Percentiles rank a stretch among this genome's conserved stretches.
phyloP scores from a whole-genome alignment of 2,329 filamentous ascomycete species.

The Dactylella cylindrospora region DNA sequence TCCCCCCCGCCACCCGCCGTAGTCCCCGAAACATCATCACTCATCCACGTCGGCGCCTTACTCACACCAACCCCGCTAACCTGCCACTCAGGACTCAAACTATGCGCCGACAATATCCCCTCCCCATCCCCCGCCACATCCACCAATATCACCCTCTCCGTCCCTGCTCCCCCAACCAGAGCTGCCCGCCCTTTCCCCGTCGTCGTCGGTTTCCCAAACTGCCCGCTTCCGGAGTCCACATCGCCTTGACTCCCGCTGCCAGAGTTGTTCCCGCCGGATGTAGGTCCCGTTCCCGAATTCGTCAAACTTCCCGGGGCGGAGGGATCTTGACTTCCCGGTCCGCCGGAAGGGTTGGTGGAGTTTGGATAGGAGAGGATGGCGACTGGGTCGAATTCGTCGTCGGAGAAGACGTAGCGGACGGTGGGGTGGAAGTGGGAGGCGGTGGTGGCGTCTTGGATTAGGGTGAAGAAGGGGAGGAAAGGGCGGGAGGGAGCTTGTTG shows the following conservation, averaged over 20 bases:
- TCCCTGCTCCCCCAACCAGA: slow-evolving; percentile 50
- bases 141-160: slow-evolving; percentile 59
- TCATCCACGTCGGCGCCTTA: slow-evolving; percentile 66
- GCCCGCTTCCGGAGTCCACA: slow-evolving; percentile 47
- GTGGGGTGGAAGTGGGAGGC: slow-evolving; percentile 77
- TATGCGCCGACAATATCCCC: slow-evolving; percentile 68
- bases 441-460: slow-evolving; percentile 74
- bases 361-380: slow-evolving; percentile 25
- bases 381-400: slow-evolving; percentile 66
- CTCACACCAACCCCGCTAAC: slow-evolving; percentile 60
- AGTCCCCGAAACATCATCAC: slow-evolving; percentile 58
- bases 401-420: slow-evolving; percentile 88
- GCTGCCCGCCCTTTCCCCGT: not conserved
- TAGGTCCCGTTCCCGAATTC: slow-evolving; percentile 12
- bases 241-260: slow-evolving; percentile 36
- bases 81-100: slow-evolving; percentile 74
- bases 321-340: slow-evolving; percentile 1
- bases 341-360: slow-evolving; percentile 10
- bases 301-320: slow-evolving; percentile 18
- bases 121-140: slow-evolving; percentile 59
- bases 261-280: slow-evolving; percentile 7
- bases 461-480: slow-evolving; percentile 81
- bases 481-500: slow-evolving; percentile 44
- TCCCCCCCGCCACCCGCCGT: slow-evolving; percentile 53
- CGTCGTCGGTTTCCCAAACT: slow-evolving; percentile 44